Base-by-base conservation (phyloP, 345 rosid species). In the Corchorus capsularis region DNA sequence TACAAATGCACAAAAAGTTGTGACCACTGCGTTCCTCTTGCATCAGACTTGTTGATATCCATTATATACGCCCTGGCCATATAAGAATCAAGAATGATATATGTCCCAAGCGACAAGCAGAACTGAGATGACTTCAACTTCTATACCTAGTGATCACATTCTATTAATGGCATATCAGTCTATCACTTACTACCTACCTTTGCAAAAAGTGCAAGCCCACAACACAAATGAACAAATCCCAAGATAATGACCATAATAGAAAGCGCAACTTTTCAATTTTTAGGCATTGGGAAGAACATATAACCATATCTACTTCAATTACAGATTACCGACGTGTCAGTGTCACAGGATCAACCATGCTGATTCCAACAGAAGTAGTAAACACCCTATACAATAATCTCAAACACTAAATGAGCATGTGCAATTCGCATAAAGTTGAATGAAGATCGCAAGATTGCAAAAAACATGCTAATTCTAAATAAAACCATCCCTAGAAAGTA, bases 391-490 rank as follows among this genome's bases (percentile, higher is more conserved):
- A 17, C 46, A 47, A 47, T 5, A 66, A 72, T 14, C 65, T 59
- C 59, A 35, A 57, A 62, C 68, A 53, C 47, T 80, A 72, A 63
- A 53, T 43, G 66, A 73, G 70, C 19, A 73, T 57, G 55, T 37
- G 57, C 50, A 49, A 74, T 56, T 52, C 15, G 65, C 41, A 54
- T 52, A 32, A 74, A 63, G 53, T 59, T 16, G 43, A 62, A 76
- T 7, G 71, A 13, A 59, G 37, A 32, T 66, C 7, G 67, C 22
- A 43, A 54, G 62, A 59, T 32, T 43, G 20, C 67, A 45, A 15
- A 57, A 35, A 77, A 17, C 49, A 52, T 50, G 74, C 34, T 54
- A 62, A 71, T n/a, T 37, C 64, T 55, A 71, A 79, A 70, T 61
- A 17, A 45, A 4, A 32, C 14, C 14, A 81, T 73, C 77, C 41